Evolutionary conservation across 176 grass and related monocot species (phyloP), one percentile per base, ranked within the genome.

Genomic region (Oryza glaberrima): DNA sequence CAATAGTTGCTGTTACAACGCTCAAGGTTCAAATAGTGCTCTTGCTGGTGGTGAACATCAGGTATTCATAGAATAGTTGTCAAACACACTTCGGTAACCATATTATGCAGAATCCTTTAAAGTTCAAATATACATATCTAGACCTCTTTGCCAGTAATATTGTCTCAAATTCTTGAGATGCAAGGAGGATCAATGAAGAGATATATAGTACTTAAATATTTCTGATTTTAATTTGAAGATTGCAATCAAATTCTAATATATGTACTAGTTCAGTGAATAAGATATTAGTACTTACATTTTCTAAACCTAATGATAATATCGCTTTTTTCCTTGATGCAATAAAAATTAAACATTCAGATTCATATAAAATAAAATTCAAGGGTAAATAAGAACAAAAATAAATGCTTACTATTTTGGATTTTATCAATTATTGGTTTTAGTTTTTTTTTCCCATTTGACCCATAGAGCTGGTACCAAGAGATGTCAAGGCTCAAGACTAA

Each of bases 401-500:
- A 22, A 63, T 63, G n/a, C 8, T 23, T 61, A 61, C 56, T 61
- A 20, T n/a, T 61, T 61, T 22, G 56, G 56, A 61, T 61, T 22
- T 61, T 61, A 61, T 6, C 6, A 22, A 22, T 61, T 61, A 6
- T 61, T 61, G 17, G 2, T 60, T 60, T 61, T 9, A 61, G 0
- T 41, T 61, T 1, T 61, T 61, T 61, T 23, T 23, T 3, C 35
- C 35, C 9, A n/a, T 63, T 63, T 63, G 56, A 61, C 23, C 67
- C 14, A 64, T 16, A 75, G 81, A 83, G 77, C 70, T 95, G 88
- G 85, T 92, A 88, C 56, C 90, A 92, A 44, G 93, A 95, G 78
- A 92, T 95, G 88, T 75, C 88, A 13, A 92, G 80, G 48, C 90
- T 95, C 65, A 95, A 88, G 72, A 83, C 76, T 36, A 95, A 92